These are phyloP conservation scores for Raddia distichophylla DNA, from an alignment of 176 grass and related monocot species.

Conservation along the genomic window DNA sequence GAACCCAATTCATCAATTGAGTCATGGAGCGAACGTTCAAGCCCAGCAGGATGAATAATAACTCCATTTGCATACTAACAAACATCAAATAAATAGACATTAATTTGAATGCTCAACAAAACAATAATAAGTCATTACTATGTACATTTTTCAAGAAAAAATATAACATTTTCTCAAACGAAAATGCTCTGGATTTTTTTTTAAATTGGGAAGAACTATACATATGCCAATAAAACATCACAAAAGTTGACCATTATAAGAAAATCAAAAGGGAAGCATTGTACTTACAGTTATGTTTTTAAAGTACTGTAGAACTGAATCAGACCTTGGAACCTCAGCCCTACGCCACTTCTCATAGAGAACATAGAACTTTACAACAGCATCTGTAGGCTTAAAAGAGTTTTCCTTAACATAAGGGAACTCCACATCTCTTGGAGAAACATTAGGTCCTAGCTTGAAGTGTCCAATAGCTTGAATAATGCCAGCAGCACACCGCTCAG, in stretches of 20 bases:
- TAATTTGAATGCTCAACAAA: slow-evolving; percentile 21
- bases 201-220: background rate
- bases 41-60: slow-evolving; percentile 69
- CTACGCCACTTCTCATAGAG: slow-evolving; percentile 79
- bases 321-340: slow-evolving; percentile 66
- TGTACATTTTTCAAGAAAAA: background rate
- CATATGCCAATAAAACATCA: background rate
- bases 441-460: slow-evolving; percentile 71
- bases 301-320: slow-evolving; percentile 50
- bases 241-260: slow-evolving; percentile 15
- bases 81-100: slow-evolving; percentile 19
- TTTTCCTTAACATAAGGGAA: slow-evolving; percentile 56
- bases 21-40: slow-evolving; percentile 58
- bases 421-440: slow-evolving; percentile 72
- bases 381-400: slow-evolving; percentile 48
- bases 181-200: background rate
- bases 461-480: slow-evolving; percentile 85
- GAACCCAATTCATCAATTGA: slow-evolving; percentile 53
- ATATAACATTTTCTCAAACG: background rate
- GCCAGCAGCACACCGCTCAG: slow-evolving; percentile 75
- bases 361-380: slow-evolving; percentile 71
- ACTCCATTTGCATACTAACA: slow-evolving; percentile 66
- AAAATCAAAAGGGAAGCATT: slow-evolving; percentile 23
- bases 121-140: background rate
- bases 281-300: slow-evolving; percentile 68